These are phyloP conservation scores for Clitocybe nebularis DNA, from an alignment of 1,284 basidiomycete genomes.

Conservation along the genomic window DNA sequence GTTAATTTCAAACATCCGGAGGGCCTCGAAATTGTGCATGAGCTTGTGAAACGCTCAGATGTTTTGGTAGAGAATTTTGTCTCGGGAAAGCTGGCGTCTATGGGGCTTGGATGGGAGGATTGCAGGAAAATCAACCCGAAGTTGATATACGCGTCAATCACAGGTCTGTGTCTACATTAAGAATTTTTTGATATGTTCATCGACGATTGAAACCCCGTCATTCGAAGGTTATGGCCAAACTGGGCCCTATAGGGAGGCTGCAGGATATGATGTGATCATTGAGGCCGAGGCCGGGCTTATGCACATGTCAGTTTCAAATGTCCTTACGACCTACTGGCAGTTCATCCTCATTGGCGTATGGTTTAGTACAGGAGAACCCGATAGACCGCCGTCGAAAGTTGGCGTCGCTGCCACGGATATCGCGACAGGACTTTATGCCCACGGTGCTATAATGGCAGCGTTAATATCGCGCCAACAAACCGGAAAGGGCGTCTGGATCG, in stretches of 20 bases:
- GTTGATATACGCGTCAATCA: slow-evolving; percentile 89
- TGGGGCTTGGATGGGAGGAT: slow-evolving; percentile 87
- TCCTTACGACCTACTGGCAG: slow-evolving; percentile 2
- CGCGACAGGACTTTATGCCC: slow-evolving; percentile 90
- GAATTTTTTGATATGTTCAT: background rate
- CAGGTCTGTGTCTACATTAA: slow-evolving; percentile 46
- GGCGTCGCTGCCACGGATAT: slow-evolving; percentile 91
- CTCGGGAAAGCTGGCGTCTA: slow-evolving; percentile 76
- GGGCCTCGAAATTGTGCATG: slow-evolving; percentile 76
- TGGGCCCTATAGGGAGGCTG: slow-evolving; percentile 78
- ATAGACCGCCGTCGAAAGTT: slow-evolving; percentile 86
- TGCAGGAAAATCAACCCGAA: slow-evolving; percentile 76
- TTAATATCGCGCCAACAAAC: slow-evolving; percentile 81
- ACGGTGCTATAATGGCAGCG: slow-evolving; percentile 90
- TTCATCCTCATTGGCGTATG: background rate
- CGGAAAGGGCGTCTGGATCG: slow-evolving; percentile 87
- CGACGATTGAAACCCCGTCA: background rate
- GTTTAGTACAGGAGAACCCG: slow-evolving; percentile 81
- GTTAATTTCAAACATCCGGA: slow-evolving; percentile 78
- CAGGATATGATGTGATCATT: slow-evolving; percentile 90
- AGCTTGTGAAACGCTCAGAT: slow-evolving; percentile 75
- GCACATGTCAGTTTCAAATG: slow-evolving; percentile 68
- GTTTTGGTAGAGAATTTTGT: slow-evolving; percentile 89
- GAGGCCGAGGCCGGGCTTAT: slow-evolving; percentile 91
- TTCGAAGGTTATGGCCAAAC: slow-evolving; percentile 87